Percentiles rank a stretch among this genome's conserved stretches.
phyloP scores from a whole-genome alignment of 805 yeast genomes.

The Wickerhamiella parazyma region DNA sequence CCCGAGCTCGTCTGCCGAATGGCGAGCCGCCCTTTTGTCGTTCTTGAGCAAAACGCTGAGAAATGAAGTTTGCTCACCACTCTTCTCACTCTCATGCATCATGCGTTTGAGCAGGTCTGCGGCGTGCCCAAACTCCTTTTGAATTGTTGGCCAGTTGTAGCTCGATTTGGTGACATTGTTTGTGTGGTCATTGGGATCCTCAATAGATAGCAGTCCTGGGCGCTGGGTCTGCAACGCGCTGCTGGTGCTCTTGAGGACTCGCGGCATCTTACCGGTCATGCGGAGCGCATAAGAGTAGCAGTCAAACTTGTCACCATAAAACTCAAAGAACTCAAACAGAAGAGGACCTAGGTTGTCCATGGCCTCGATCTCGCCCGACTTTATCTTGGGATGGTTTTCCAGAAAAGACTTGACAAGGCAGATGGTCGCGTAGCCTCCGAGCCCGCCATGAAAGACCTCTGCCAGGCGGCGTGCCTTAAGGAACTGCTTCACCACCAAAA shows the following conservation, averaged over 20 bases:
- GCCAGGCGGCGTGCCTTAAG: slow-evolving; percentile 63
- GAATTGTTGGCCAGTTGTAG: slow-evolving; percentile 63
- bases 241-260: slow-evolving; percentile 43
- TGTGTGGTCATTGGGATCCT: slow-evolving; percentile 74
- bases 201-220: slow-evolving; percentile 49
- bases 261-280: slow-evolving; percentile 43
- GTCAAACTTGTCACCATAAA: slow-evolving; percentile 81
- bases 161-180: slow-evolving; percentile 82
- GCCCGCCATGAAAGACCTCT: slow-evolving; percentile 83
- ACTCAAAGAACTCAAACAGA: slow-evolving; percentile 80
- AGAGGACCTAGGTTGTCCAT: slow-evolving; percentile 71
- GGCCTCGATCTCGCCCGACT: slow-evolving; percentile 52
- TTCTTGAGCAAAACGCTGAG: slow-evolving; percentile 15
- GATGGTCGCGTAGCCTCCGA: slow-evolving; percentile 90
- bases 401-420: slow-evolving; percentile 72
- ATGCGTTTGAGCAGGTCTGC: slow-evolving; percentile 16
- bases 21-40: neutral
- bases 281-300: slow-evolving; percentile 67
- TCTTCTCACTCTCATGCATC: slow-evolving; percentile 5
- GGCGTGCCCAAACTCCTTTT: slow-evolving; percentile 47
- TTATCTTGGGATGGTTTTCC: slow-evolving; percentile 61
- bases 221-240: slow-evolving; percentile 38
- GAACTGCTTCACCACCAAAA: slow-evolving; percentile 72
- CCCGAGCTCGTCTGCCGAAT: slow-evolving; percentile 4
- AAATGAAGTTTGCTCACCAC: slow-evolving; percentile 11